Evolutionary conservation across 148 eudicot genomes (phyloP).

Genomic region (Spergularia marina): DNA sequence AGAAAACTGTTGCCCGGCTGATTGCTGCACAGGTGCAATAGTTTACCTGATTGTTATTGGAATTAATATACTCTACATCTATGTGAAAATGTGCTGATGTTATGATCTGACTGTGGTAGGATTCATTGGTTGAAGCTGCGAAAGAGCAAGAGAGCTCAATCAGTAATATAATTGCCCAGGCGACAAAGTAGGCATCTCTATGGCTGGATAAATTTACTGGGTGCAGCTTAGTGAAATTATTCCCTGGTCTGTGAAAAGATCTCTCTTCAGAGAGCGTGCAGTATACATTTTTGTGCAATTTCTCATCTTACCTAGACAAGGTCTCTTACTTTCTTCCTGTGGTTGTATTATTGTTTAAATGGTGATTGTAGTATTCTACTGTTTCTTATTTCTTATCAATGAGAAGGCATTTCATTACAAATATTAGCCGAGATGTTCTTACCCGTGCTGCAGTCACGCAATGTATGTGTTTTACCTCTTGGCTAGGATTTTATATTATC

Average conservation of each 20-base stretch:
- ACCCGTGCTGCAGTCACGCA: too few species aligned
- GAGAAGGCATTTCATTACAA: not conserved
- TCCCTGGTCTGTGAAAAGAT: conserved; percentile 1
- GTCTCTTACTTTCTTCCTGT: not conserved
- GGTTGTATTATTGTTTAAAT: not conserved
- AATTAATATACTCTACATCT: not conserved
- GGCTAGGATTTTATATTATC: too few species aligned
- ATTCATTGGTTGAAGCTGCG: conserved; percentile 81
- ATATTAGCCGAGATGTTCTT: not conserved
- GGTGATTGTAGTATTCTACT: not conserved
- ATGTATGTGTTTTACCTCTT: too few species aligned
- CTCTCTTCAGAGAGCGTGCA: not conserved
- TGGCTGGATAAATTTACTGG: not conserved
- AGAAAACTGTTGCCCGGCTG: conserved; percentile 82
- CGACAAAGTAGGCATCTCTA: conserved; percentile 51
- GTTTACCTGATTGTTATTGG: not conserved
- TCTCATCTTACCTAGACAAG: conserved; percentile 5
- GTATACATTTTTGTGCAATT: not conserved
- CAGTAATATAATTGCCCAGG: conserved; percentile 86
- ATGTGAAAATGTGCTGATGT: not conserved
- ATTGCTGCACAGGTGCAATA: conserved; percentile 81
- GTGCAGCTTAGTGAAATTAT: conserved; percentile 6
- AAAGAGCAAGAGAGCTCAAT: conserved; percentile 80
- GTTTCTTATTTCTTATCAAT: not conserved
- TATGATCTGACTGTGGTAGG: conserved; percentile 43